Percentiles rank a stretch among this genome's conserved stretches.
Evolutionary conservation across 176 grass and related monocot genomes (phyloP).

Genomic region (Canna indica): DNA sequence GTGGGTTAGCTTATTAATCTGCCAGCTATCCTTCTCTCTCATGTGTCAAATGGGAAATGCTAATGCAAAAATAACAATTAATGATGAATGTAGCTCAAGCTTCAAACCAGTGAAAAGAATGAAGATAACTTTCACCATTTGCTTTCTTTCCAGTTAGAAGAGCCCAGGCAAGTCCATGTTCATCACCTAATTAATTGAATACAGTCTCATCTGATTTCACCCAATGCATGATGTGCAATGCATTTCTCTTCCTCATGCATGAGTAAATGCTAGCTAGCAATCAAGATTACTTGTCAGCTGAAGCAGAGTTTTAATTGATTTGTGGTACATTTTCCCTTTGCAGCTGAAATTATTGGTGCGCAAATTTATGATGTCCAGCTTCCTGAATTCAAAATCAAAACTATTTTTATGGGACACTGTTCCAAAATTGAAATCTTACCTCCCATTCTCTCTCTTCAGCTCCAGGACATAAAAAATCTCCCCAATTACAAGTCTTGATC

Average conservation of each 20-base stretch:
- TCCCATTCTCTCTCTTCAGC: too few species aligned
- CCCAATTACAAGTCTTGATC: too few species aligned
- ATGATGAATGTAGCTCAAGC: not conserved
- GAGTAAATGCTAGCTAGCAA: conserved; percentile 1
- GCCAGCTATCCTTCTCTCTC: not conserved
- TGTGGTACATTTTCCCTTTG: not conserved
- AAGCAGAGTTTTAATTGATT: conserved; percentile 1
- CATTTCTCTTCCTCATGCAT: too few species aligned
- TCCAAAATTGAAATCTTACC: too few species aligned
- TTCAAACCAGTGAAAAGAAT: not conserved
- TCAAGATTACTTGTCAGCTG: conserved; percentile 4
- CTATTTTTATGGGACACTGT: too few species aligned
- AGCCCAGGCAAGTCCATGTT: not conserved
- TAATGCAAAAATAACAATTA: not conserved
- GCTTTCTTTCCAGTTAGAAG: not conserved
- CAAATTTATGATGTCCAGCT: not conserved
- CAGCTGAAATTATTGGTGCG: not conserved
- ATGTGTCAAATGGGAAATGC: not conserved
- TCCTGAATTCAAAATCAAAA: not conserved
- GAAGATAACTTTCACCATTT: not conserved
- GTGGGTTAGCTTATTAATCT: not conserved
- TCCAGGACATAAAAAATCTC: too few species aligned
- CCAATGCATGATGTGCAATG: too few species aligned
- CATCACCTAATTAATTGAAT: not conserved
- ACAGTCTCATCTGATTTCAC: not conserved